A percentile compares a stretch with the other conserved stretches of the same genome.
Evolutionary conservation across 2,329 filamentous ascomycete species (phyloP).

Genomic region (Didymella arachidicola): DNA sequence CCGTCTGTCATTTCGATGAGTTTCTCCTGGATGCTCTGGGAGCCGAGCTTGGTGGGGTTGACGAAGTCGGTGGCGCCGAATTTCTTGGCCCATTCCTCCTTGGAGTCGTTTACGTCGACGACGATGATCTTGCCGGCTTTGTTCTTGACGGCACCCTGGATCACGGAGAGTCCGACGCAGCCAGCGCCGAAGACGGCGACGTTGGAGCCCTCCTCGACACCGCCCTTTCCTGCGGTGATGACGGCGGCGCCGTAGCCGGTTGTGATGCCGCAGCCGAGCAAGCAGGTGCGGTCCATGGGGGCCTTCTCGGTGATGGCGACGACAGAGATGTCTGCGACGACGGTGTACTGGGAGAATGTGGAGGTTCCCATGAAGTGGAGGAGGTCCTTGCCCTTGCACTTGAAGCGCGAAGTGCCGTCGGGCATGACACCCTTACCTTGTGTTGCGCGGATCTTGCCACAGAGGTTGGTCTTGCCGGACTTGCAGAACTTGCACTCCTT

Average conservation of each 20-base stretch:
- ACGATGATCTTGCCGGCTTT: slow-evolving; percentile 80
- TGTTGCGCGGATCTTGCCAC: slow-evolving; percentile 97
- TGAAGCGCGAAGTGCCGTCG: slow-evolving; percentile 94
- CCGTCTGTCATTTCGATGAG: slow-evolving; percentile 98
- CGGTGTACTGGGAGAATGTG: slow-evolving; percentile 98
- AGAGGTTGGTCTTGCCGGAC: slow-evolving; percentile 98
- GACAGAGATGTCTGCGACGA: slow-evolving; percentile 97
- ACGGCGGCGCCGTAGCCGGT: slow-evolving; percentile 96
- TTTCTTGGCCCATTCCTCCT: slow-evolving; percentile 91
- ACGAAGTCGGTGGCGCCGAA: slow-evolving; percentile 98
- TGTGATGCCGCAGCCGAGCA: slow-evolving; percentile 97
- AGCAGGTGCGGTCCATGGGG: slow-evolving; percentile 93
- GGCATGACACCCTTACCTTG: slow-evolving; percentile 98
- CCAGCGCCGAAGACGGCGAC: slow-evolving; percentile 94
- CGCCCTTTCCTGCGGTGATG: slow-evolving; percentile 76
- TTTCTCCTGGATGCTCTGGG: slow-evolving; percentile 86
- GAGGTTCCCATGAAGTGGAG: slow-evolving; percentile 99
- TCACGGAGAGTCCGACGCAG: slow-evolving; percentile 93
- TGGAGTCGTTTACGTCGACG: slow-evolving; percentile 82
- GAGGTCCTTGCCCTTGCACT: slow-evolving; percentile 90
- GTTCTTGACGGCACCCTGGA: slow-evolving; percentile 90
- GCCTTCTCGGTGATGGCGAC: slow-evolving; percentile 91
- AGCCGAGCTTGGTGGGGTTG: slow-evolving; percentile 75
- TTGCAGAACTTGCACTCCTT: slow-evolving; percentile 99
- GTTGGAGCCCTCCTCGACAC: slow-evolving; percentile 85